These are phyloP conservation scores for Brettanomyces naardenensis DNA, from an alignment of 805 yeast species.

Conservation along the genomic window DNA sequence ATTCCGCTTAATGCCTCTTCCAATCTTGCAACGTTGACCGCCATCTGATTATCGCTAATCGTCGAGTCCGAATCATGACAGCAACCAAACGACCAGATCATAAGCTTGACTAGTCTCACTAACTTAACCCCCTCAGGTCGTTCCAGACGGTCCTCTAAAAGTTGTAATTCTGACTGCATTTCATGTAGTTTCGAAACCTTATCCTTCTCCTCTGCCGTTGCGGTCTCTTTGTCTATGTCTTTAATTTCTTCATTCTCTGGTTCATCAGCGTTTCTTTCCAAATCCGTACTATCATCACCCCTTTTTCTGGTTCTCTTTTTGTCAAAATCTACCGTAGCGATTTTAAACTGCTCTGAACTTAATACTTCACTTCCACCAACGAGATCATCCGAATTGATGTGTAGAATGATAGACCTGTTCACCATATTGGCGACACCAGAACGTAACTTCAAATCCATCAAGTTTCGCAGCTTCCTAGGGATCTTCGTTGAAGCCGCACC, in stretches of 20 bases:
- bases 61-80: too few relatives aligned
- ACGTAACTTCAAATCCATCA: slow-evolving; percentile 55
- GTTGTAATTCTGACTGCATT: slow-evolving; percentile 4
- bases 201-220: background rate
- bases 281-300: background rate
- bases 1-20: too few relatives aligned
- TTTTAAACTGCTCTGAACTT: slow-evolving; percentile 18
- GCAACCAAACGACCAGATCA: slow-evolving; percentile 25
- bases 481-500: slow-evolving; percentile 28
- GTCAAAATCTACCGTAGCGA: slow-evolving; percentile 5
- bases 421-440: slow-evolving; percentile 61
- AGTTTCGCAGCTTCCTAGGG: slow-evolving; percentile 45
- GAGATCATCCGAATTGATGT: slow-evolving; percentile 12
- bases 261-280: background rate
- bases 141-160: slow-evolving; percentile 10
- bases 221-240: background rate
- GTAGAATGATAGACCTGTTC: slow-evolving; percentile 52
- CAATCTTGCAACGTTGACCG: too few relatives aligned
- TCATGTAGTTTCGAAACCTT: slow-evolving; percentile 1
- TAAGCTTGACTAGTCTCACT: slow-evolving; percentile 18
- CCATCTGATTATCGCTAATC: too few relatives aligned
- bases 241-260: slow-evolving; percentile 1
- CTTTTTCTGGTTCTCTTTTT: too few relatives aligned
- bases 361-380: slow-evolving; percentile 12
- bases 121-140: slow-evolving; percentile 16